A percentile compares a stretch with the other conserved stretches of the same genome.
Evolutionary conservation across 108 stramenopile genomes (phyloP).

Genomic region (Cyclostephanos invisitatus): DNA sequence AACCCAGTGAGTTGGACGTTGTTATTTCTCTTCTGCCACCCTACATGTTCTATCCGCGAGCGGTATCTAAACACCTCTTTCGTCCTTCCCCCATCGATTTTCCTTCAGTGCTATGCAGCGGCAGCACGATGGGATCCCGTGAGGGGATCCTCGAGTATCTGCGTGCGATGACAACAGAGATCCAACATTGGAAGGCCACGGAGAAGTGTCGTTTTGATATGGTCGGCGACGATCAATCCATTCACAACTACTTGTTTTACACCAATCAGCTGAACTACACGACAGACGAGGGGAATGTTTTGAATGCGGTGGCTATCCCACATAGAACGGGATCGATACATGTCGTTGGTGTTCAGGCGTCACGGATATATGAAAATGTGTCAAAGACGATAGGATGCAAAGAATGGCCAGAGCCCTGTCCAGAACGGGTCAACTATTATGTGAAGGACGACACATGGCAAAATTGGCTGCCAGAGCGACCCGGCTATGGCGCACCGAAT

Average conservation of each 20-base stretch:
- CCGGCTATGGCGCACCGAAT: neutral
- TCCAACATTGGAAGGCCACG: slow-evolving; percentile 58
- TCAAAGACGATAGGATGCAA: neutral
- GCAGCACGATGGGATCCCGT: slow-evolving; percentile 74
- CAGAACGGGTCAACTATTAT: neutral
- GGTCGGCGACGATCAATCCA: slow-evolving; percentile 67
- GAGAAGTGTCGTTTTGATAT: slow-evolving; percentile 56
- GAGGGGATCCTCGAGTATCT: slow-evolving; percentile 71
- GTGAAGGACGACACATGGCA: slow-evolving; percentile 19
- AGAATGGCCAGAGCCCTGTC: neutral
- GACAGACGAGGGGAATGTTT: neutral
- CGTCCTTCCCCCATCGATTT: neutral
- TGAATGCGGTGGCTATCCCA: slow-evolving; percentile 41
- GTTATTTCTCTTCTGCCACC: neutral
- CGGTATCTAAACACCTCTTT: neutral
- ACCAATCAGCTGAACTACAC: slow-evolving; percentile 46
- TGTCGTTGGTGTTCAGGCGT: slow-evolving; percentile 43
- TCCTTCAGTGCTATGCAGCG: slow-evolving; percentile 67
- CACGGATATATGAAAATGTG: slow-evolving; percentile 18
- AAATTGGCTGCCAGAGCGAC: slow-evolving; percentile 31
- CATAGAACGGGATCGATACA: slow-evolving; percentile 43
- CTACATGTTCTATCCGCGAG: neutral
- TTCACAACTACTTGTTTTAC: slow-evolving; percentile 84
- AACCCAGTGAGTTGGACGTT: neutral
- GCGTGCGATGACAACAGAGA: slow-evolving; percentile 65